A percentile compares a stretch with the other conserved stretches of the same genome.
Evolutionary conservation across 306 rosid species (phyloP).

Genomic region (Inga oerstediana): DNA sequence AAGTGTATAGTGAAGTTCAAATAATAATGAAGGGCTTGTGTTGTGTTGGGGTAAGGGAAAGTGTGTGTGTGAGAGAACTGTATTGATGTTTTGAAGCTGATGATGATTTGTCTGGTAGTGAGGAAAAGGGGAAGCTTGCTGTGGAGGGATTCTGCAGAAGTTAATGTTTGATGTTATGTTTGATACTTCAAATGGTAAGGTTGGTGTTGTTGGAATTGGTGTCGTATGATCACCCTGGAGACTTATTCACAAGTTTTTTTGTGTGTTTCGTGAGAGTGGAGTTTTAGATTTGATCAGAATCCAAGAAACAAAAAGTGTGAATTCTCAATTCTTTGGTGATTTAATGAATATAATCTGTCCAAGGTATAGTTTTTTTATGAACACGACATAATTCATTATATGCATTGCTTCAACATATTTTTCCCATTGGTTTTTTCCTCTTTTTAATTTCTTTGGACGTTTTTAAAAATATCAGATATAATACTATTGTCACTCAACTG

Average conservation of each 20-base stretch:
- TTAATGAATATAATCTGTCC: too few relatives aligned
- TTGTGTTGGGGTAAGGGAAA: not conserved
- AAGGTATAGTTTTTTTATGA: too few relatives aligned
- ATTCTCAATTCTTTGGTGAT: too few relatives aligned
- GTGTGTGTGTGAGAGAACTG: not conserved
- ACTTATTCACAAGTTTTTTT: not conserved
- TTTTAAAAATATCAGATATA: too few relatives aligned
- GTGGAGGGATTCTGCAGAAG: not conserved
- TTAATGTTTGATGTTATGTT: not conserved
- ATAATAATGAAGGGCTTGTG: too few relatives aligned
- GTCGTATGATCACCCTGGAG: not conserved
- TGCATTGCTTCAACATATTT: too few relatives aligned
- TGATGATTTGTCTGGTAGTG: not conserved
- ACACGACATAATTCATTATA: too few relatives aligned
- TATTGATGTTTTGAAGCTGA: not conserved
- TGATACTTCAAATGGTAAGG: slow-evolving; percentile 1
- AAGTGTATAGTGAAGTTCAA: not conserved
- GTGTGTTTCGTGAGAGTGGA: not conserved
- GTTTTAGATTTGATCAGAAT: not conserved
- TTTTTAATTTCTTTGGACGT: too few relatives aligned
- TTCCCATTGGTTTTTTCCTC: too few relatives aligned
- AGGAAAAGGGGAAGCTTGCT: not conserved
- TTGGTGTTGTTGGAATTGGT: not conserved
- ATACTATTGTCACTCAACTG: too few relatives aligned
- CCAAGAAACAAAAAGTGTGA: not conserved